Conservation (phyloP, 2,329 filamentous ascomycete genomes). For the Fusarium nisikadoi region DNA sequence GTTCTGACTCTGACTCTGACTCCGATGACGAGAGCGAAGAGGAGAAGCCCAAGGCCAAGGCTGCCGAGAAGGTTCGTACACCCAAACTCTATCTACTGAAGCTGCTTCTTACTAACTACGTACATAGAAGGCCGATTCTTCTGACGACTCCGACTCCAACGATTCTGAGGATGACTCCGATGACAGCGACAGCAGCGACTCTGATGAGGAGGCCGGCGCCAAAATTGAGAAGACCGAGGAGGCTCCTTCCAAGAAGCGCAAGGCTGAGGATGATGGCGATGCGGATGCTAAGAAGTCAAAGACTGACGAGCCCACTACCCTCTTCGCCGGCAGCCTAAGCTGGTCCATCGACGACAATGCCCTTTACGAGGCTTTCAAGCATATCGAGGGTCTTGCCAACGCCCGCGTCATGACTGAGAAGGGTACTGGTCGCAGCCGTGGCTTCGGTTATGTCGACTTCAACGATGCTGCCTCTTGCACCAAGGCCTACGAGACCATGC, state of each 20-base stretch:
- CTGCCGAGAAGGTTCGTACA: constrained; percentile 47
- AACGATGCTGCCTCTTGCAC: constrained; percentile 72
- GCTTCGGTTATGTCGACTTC: constrained; percentile 95
- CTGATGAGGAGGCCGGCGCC: constrained; percentile 49
- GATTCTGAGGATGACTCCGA: constrained; percentile 51
- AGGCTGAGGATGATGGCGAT: constrained; percentile 61
- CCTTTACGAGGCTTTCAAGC: constrained; percentile 83
- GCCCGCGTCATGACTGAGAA: constrained; percentile 87
- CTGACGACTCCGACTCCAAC: constrained; percentile 48
- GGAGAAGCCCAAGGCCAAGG: constrained; percentile 47
- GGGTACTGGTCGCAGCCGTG: constrained; percentile 83
- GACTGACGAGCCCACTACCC: constrained; percentile 68
- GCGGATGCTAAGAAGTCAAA: constrained; percentile 74
- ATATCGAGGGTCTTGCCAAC: constrained; percentile 76
- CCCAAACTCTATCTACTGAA: background rate
- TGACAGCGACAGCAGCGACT: constrained; percentile 48
- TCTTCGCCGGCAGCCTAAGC: constrained; percentile 90
- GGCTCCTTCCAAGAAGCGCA: constrained; percentile 59
- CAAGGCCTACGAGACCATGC: constrained; percentile 79
- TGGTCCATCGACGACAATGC: constrained; percentile 90
- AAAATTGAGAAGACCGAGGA: constrained; percentile 53
- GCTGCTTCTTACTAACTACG: constrained; percentile 24
- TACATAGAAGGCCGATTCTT: constrained; percentile 44
- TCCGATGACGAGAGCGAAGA: constrained; percentile 53
- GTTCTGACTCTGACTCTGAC: constrained; percentile 52